Evolutionary conservation across 2,329 filamentous ascomycete genomes (phyloP).

Genomic region (Lasiodiplodia citricola): DNA sequence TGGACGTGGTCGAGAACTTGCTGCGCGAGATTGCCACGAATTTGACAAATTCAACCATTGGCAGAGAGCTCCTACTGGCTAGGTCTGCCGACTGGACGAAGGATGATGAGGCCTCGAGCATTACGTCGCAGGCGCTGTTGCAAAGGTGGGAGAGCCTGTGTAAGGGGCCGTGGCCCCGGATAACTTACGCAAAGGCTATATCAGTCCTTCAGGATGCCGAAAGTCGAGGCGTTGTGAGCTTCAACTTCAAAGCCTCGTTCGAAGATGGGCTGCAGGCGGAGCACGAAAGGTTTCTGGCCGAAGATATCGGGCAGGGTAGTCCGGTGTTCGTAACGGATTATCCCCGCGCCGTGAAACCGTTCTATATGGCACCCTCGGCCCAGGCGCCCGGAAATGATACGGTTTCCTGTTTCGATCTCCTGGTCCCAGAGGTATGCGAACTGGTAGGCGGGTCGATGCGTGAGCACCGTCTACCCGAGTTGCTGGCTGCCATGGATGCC

Average conservation of each 20-base stretch:
- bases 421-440: slow-evolving; percentile 85
- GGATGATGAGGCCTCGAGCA: slow-evolving; percentile 38
- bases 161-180: slow-evolving; percentile 78
- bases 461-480: slow-evolving; percentile 73
- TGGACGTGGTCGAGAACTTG: slow-evolving; percentile 81
- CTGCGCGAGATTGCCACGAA: slow-evolving; percentile 63
- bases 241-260: slow-evolving; percentile 74
- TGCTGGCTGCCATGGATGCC: slow-evolving; percentile 72
- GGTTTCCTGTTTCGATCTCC: slow-evolving; percentile 87
- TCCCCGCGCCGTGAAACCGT: slow-evolving; percentile 86
- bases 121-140: slow-evolving; percentile 60
- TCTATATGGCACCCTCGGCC: slow-evolving; percentile 74
- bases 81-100: slow-evolving; percentile 47
- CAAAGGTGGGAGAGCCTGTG: slow-evolving; percentile 74
- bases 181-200: slow-evolving; percentile 84
- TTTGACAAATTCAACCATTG: slow-evolving; percentile 56
- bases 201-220: slow-evolving; percentile 66
- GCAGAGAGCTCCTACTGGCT: slow-evolving; percentile 60
- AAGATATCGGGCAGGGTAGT: slow-evolving; percentile 63
- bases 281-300: slow-evolving; percentile 88
- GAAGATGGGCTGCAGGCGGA: slow-evolving; percentile 81
- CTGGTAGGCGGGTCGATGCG: slow-evolving; percentile 88
- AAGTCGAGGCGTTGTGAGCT: slow-evolving; percentile 56
- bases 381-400: slow-evolving; percentile 51
- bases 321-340: slow-evolving; percentile 95